Conservation (phyloP, 1,139 yeast genomes). For the Candida labiduridarum region DNA sequence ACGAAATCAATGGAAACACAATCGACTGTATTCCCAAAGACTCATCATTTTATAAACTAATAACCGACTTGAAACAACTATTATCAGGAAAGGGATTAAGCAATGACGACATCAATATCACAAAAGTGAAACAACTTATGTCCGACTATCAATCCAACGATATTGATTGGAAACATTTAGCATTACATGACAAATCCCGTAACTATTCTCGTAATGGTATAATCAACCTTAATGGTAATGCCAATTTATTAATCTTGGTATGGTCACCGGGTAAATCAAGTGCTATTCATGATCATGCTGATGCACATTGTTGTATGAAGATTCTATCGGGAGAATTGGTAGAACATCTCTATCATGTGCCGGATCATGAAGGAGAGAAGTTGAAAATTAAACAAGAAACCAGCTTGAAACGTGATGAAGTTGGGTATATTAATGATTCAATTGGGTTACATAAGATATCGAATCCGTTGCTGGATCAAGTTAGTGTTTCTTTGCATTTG, state of each 20-base stretch:
- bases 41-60: slow-evolving; percentile 18
- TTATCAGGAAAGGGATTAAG: slow-evolving; percentile 40
- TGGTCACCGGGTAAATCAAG: slow-evolving; percentile 75
- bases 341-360: slow-evolving; percentile 62
- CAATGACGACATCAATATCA: slow-evolving; percentile 58
- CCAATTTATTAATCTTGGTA: slow-evolving; percentile 65
- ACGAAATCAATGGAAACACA: slow-evolving; percentile 15
- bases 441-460: slow-evolving; percentile 69
- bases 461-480: slow-evolving; percentile 47
- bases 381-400: slow-evolving; percentile 37
- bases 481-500: slow-evolving; percentile 71
- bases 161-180: slow-evolving; percentile 62
- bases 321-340: slow-evolving; percentile 60
- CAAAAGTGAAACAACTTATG: slow-evolving; percentile 48
- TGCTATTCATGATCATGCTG: slow-evolving; percentile 75
- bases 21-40: slow-evolving; percentile 14
- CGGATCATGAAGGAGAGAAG: slow-evolving; percentile 31
- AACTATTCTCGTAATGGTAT: slow-evolving; percentile 67
- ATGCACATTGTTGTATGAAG: slow-evolving; percentile 73
- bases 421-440: slow-evolving; percentile 67
- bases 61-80: slow-evolving; percentile 31
- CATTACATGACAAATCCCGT: slow-evolving; percentile 53
- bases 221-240: slow-evolving; percentile 66
- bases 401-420: slow-evolving; percentile 44
- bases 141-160: slow-evolving; percentile 49